Evolutionary conservation across 2,329 filamentous ascomycete genomes (phyloP).

Genomic region (Fusarium sp.): DNA sequence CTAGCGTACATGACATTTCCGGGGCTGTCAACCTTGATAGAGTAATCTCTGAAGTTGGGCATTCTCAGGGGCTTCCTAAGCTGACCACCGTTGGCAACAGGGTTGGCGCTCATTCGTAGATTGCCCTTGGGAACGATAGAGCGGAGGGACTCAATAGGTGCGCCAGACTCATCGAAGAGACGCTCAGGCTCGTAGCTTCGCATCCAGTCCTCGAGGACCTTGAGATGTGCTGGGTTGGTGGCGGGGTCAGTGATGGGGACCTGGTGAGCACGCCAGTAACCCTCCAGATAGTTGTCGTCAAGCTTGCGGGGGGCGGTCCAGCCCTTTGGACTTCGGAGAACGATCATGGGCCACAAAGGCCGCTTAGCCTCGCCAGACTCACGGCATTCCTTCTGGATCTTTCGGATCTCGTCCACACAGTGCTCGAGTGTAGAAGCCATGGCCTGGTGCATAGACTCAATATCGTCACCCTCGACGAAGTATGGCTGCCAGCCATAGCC

Average conservation of each 20-base stretch:
- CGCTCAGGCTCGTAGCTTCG: slow-evolving; percentile 79
- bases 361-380: slow-evolving; percentile 77
- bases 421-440: slow-evolving; percentile 83
- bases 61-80: slow-evolving; percentile 75
- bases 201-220: slow-evolving; percentile 82
- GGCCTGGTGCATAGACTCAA: slow-evolving; percentile 82
- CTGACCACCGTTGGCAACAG: slow-evolving; percentile 77
- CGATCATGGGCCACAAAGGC: slow-evolving; percentile 82
- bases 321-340: slow-evolving; percentile 82
- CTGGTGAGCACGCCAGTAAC: slow-evolving; percentile 85
- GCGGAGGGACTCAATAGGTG: slow-evolving; percentile 71
- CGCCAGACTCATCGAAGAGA: slow-evolving; percentile 74
- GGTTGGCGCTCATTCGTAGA: slow-evolving; percentile 81
- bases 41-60: slow-evolving; percentile 78
- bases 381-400: slow-evolving; percentile 78
- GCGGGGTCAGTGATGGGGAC: slow-evolving; percentile 79
- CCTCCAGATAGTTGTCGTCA: slow-evolving; percentile 76
- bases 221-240: slow-evolving; percentile 73
- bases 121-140: slow-evolving; percentile 74
- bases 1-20: slow-evolving; percentile 69
- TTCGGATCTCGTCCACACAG: slow-evolving; percentile 76
- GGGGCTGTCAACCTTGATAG: slow-evolving; percentile 70
- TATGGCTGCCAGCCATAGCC: slow-evolving; percentile 85
- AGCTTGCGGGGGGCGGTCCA: slow-evolving; percentile 82
- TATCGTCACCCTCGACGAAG: slow-evolving; percentile 81